phyloP scores from a whole-genome alignment of 2,329 filamentous ascomycete genomes.

The Diaporthe citriasiana region DNA sequence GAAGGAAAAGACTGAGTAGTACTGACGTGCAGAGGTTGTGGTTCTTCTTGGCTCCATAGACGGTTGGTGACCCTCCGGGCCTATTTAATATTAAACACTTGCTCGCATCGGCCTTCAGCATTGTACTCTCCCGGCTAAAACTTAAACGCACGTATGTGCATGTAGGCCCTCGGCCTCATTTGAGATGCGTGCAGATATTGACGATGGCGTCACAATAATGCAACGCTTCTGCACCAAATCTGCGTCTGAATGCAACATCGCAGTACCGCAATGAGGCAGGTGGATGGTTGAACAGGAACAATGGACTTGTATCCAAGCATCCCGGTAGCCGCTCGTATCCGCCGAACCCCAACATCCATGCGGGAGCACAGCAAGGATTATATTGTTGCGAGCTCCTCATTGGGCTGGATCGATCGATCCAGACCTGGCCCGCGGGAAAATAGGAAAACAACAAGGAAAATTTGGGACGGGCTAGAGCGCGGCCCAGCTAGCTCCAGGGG shows the following conservation, averaged over 20 bases:
- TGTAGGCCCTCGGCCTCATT: background rate
- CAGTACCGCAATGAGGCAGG: conserved; percentile 12
- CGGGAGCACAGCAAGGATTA: conserved; percentile 3
- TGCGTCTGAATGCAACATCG: conserved; percentile 15
- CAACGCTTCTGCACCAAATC: conserved; percentile 17
- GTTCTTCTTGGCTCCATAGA: background rate
- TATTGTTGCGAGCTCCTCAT: background rate
- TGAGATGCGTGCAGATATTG: conserved; percentile 26
- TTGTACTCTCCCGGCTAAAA: conserved; percentile 14
- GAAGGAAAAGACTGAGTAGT: background rate
- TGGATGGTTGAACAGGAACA: conserved; percentile 16
- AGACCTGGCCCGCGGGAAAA: conserved; percentile 18
- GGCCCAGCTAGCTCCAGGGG: conserved; percentile 10
- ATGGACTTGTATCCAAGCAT: background rate
- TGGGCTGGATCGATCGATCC: background rate
- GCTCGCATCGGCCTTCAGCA: background rate
- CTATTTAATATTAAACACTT: background rate
- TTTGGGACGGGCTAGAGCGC: background rate
- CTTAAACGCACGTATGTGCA: background rate
- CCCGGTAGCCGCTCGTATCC: conserved; percentile 12
- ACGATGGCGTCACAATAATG: conserved; percentile 26
- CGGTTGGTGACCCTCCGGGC: conserved; percentile 23
- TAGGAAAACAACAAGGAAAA: conserved; percentile 13
- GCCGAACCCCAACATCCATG: background rate
- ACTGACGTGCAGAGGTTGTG: background rate